Conservation (phyloP, 2,329 filamentous ascomycete species). For the Cordyceps cicadae region DNA sequence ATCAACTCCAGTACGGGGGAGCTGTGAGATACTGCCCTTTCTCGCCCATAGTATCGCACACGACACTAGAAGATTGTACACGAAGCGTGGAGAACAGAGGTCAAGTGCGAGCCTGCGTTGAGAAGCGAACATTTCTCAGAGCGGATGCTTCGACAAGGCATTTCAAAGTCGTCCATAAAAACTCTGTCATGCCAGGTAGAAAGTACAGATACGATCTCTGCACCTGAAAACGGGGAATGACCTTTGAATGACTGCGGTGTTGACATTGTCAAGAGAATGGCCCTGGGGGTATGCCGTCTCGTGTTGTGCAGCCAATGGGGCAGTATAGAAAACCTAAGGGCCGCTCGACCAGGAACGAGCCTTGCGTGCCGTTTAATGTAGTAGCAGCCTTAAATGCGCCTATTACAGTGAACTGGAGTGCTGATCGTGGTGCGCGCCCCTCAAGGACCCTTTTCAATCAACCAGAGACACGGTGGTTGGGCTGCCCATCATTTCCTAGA, state of each 20-base stretch:
- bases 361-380: background rate
- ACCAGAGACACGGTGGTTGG: background rate
- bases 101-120: background rate
- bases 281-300: background rate
- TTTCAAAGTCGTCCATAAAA: background rate
- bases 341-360: background rate
- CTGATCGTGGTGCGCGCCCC: background rate
- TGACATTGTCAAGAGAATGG: background rate
- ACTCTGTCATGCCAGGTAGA: too few species aligned
- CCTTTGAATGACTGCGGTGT: background rate
- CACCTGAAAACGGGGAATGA: background rate
- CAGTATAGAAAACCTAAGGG: background rate
- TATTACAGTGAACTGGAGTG: background rate
- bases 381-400: background rate
- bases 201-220: background rate
- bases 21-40: background rate
- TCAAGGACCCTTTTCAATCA: background rate
- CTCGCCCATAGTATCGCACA: background rate
- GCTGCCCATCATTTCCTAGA: background rate
- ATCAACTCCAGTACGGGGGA: background rate
- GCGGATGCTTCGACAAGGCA: background rate
- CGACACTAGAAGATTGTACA: background rate
- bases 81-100: background rate
- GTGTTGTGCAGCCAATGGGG: too few species aligned
- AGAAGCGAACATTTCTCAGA: background rate